Percentiles rank a stretch among this genome's conserved stretches.
Conservation (phyloP, 2,329 filamentous ascomycete genomes). For the Colletotrichum sp. region DNA sequence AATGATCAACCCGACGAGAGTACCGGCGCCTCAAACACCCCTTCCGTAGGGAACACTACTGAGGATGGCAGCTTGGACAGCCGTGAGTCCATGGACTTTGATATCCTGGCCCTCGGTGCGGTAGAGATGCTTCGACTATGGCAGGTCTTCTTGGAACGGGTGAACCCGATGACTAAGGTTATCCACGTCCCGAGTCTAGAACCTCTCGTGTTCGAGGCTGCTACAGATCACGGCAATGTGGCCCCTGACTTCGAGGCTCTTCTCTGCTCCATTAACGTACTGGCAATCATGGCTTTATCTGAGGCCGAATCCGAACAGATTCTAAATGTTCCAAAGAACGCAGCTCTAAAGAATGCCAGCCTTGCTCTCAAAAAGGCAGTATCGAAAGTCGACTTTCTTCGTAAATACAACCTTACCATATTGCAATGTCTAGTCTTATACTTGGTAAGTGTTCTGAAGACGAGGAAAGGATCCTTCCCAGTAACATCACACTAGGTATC, state of each 20-base stretch:
- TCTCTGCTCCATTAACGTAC: constrained; percentile 66
- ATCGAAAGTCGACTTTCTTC: constrained; percentile 59
- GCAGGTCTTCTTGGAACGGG: constrained; percentile 75
- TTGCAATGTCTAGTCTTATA: constrained; percentile 65
- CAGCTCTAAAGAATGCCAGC: constrained; percentile 54
- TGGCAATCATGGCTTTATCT: constrained; percentile 62
- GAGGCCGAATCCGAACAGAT: constrained; percentile 58
- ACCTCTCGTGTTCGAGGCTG: constrained; percentile 31
- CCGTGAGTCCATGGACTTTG: constrained; percentile 5
- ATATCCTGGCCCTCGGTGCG: background rate
- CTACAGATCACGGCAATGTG: constrained; percentile 23
- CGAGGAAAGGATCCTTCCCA: constrained; percentile 40
- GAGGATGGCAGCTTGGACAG: background rate
- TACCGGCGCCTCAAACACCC: background rate
- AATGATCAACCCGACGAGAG: background rate
- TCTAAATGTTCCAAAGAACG: constrained; percentile 50
- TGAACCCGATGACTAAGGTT: constrained; percentile 74
- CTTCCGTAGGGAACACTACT: background rate
- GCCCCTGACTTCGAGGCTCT: constrained; percentile 53
- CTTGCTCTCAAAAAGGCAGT: constrained; percentile 54
- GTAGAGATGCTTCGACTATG: constrained; percentile 61
- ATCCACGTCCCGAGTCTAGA: constrained; percentile 69
- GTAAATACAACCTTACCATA: constrained; percentile 59
- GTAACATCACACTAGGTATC: constrained; percentile 46
- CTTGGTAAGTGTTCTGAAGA: constrained; percentile 56